These are phyloP conservation scores for Gastrodia elata DNA, from an alignment of 106 monocot species.

Conservation along the genomic window DNA sequence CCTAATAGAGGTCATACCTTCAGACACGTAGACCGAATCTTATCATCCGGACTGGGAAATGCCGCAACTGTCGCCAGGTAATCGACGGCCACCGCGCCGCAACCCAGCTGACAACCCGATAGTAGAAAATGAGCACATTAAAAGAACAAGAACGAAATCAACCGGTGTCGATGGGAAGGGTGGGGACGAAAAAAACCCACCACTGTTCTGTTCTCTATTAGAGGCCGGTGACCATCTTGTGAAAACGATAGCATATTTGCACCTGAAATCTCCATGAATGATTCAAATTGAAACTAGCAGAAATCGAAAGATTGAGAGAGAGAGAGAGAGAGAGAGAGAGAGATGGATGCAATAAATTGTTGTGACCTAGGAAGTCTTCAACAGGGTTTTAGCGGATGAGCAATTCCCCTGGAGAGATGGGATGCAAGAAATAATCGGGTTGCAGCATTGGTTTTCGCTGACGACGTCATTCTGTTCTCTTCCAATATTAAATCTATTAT, in stretches of 20 bases:
- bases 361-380: too few relatives aligned
- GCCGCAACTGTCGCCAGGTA: slow-evolving; percentile 67
- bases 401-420: neutral
- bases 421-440: neutral
- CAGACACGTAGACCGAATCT: slow-evolving; percentile 79
- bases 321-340: slow-evolving; percentile 7
- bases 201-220: slow-evolving; percentile 34
- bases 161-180: neutral
- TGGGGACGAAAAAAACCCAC: slow-evolving; percentile 13
- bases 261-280: slow-evolving; percentile 15
- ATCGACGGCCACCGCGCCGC: slow-evolving; percentile 60
- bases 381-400: neutral
- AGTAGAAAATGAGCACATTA: neutral
- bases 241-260: slow-evolving; percentile 27
- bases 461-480: too few relatives aligned
- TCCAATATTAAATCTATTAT: too few relatives aligned
- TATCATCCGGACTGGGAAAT: slow-evolving; percentile 85
- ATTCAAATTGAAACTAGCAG: neutral
- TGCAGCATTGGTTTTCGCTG: too few relatives aligned
- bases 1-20: slow-evolving; percentile 34
- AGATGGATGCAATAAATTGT: too few relatives aligned
- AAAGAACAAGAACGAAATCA: neutral
- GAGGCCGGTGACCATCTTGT: slow-evolving; percentile 19
- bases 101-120: slow-evolving; percentile 54
- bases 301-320: neutral